These are phyloP conservation scores for Camelina sativa DNA, from an alignment of 345 rosid species.

Conservation along the genomic window DNA sequence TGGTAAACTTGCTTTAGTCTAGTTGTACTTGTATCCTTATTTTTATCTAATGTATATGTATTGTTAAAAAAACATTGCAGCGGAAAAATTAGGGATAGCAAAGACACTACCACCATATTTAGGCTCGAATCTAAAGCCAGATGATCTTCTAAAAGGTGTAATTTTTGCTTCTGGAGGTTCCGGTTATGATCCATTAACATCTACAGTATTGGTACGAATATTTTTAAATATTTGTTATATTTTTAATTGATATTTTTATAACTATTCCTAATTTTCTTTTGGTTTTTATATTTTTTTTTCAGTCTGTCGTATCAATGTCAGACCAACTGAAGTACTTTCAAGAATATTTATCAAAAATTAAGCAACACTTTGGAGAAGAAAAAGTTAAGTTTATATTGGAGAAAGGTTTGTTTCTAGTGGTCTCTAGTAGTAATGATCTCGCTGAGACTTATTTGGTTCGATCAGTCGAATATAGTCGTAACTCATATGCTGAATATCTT, in stretches of 20 bases:
- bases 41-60: not conserved
- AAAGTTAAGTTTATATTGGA: conserved; percentile 33
- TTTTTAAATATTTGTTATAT: not conserved
- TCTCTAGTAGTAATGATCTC: conserved; percentile 42
- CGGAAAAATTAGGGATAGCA: conserved; percentile 36
- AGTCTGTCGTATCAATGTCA: conserved; percentile 36
- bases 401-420: conserved; percentile 40
- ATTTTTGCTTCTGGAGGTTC: conserved; percentile 42
- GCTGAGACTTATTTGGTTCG: conserved; percentile 35
- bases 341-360: conserved; percentile 37
- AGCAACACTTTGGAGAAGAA: conserved; percentile 39
- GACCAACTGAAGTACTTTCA: conserved; percentile 40
- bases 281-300: not conserved
- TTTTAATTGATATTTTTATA: not conserved
- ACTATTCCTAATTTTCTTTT: not conserved
- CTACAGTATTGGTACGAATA: conserved; percentile 34
- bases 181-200: conserved; percentile 41
- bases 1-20: no score
- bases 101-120: conserved; percentile 41
- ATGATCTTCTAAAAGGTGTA: conserved; percentile 40
- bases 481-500: conserved; percentile 31
- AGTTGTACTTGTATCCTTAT: no score
- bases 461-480: conserved; percentile 10
- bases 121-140: conserved; percentile 19
- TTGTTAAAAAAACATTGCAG: not conserved